phyloP scores from a whole-genome alignment of 768 basidiomycete species.

The Lactarius sp. region DNA sequence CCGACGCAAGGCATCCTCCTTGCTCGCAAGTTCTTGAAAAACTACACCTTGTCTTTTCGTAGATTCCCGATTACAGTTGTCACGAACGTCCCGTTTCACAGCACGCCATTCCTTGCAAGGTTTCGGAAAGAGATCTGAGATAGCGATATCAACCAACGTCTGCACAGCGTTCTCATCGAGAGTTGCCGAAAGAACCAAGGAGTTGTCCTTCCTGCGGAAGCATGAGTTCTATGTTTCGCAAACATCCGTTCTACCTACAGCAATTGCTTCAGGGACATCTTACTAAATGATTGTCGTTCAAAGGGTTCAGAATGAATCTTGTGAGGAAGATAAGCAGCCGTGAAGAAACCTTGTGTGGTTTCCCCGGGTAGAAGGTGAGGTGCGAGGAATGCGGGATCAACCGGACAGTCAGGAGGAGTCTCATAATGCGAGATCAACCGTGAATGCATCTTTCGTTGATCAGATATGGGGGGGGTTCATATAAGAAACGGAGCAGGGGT shows the following conservation, averaged over 20 bases:
- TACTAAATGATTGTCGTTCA: too few species aligned
- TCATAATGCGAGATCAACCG: not conserved
- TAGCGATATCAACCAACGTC: not conserved
- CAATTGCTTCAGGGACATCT: too few species aligned
- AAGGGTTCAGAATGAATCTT: not conserved
- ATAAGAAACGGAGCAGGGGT: conserved; percentile 5
- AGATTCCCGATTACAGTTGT: not conserved
- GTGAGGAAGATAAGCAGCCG: not conserved
- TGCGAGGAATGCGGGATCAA: too few species aligned
- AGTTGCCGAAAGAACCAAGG: too few species aligned
- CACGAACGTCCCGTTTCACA: not conserved
- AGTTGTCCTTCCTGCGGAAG: too few species aligned
- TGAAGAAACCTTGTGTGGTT: too few species aligned
- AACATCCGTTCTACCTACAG: not conserved
- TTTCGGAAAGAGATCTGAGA: not conserved
- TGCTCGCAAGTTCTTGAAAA: not conserved
- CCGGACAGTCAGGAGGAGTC: not conserved
- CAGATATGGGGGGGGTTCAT: not conserved
- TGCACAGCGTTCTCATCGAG: not conserved
- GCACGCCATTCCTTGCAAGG: not conserved
- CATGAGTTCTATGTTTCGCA: not conserved
- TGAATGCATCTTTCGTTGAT: not conserved
- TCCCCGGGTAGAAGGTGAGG: too few species aligned
- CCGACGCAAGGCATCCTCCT: too few species aligned
- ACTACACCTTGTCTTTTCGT: not conserved